These are phyloP conservation scores for Sarcodon sp. DNA, from an alignment of 768 basidiomycete genomes.

Conservation along the genomic window DNA sequence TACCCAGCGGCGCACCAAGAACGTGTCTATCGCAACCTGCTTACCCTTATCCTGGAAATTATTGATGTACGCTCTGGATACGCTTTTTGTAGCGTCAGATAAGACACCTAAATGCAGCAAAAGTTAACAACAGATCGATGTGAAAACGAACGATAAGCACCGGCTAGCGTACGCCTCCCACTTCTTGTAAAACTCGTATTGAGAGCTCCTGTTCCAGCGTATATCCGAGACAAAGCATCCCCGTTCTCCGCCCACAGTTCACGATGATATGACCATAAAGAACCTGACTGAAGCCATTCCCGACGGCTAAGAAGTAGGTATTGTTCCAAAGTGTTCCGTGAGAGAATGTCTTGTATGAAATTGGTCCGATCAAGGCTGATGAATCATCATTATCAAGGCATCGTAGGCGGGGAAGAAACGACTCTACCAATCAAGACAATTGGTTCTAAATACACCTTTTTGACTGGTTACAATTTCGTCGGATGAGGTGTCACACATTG, in stretches of 20 bases:
- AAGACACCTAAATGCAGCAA: slow-evolving; percentile 48
- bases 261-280: slow-evolving; percentile 79
- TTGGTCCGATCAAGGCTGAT: slow-evolving; percentile 90
- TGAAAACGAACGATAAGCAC: slow-evolving; percentile 21
- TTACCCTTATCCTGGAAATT: slow-evolving; percentile 96
- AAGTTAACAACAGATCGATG: background rate
- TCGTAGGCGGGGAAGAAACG: background rate
- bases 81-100: slow-evolving; percentile 94
- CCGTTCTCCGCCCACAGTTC: slow-evolving; percentile 98
- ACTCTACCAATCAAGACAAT: slow-evolving; percentile 84
- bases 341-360: slow-evolving; percentile 92
- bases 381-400: background rate
- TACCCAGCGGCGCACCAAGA: slow-evolving; percentile 46
- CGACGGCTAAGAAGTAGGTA: slow-evolving; percentile 71
- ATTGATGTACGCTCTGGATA: slow-evolving; percentile 92
- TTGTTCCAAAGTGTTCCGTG: slow-evolving; percentile 66
- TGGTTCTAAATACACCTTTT: slow-evolving; percentile 85
- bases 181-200: slow-evolving; percentile 94
- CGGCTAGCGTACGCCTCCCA: slow-evolving; percentile 88
- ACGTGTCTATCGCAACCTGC: slow-evolving; percentile 90
- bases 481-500: slow-evolving; percentile 56
- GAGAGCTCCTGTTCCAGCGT: slow-evolving; percentile 86
- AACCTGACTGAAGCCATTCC: slow-evolving; percentile 56
- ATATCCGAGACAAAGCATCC: slow-evolving; percentile 85
- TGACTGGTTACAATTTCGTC: slow-evolving; percentile 78